A percentile compares a stretch with the other conserved stretches of the same genome.
These are phyloP conservation scores for Neurospora crassa DNA, from an alignment of 2,329 filamentous ascomycete genomes.

Conservation along the genomic window DNA sequence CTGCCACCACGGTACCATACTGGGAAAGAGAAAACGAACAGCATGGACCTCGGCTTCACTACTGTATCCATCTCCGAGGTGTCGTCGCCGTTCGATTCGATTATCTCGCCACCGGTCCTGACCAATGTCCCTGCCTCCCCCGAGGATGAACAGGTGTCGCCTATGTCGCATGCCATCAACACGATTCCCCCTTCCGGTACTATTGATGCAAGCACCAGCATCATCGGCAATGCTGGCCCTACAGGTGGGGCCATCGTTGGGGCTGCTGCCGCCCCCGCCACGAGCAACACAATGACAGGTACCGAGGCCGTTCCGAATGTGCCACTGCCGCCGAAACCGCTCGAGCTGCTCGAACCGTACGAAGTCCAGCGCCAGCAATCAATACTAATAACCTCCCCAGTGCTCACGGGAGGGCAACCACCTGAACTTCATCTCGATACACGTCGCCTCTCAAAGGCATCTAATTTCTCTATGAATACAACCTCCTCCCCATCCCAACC, in stretches of 20 bases:
- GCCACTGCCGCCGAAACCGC: neutral
- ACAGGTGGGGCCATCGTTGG: neutral
- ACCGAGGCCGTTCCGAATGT: neutral
- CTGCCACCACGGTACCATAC: neutral
- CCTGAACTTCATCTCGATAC: neutral
- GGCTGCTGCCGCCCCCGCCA: neutral
- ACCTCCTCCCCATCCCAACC: neutral
- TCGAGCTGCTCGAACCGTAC: neutral
- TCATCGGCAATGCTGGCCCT: neutral
- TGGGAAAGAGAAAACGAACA: neutral
- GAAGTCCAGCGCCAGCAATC: neutral
- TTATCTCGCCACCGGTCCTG: neutral
- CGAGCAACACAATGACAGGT: neutral
- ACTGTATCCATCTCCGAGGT: neutral
- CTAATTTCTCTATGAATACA: neutral
- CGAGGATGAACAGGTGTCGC: neutral
- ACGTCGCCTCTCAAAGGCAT: neutral
- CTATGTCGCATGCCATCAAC: neutral
- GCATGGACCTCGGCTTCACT: neutral
- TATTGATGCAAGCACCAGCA: neutral
- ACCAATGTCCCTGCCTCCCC: neutral
- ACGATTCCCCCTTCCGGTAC: neutral
- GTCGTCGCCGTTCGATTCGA: neutral
- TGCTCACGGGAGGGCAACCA: neutral
- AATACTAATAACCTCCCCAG: neutral